These are phyloP conservation scores for Phialophora macrospora DNA, from an alignment of 2,329 filamentous ascomycete genomes.

Conservation along the genomic window DNA sequence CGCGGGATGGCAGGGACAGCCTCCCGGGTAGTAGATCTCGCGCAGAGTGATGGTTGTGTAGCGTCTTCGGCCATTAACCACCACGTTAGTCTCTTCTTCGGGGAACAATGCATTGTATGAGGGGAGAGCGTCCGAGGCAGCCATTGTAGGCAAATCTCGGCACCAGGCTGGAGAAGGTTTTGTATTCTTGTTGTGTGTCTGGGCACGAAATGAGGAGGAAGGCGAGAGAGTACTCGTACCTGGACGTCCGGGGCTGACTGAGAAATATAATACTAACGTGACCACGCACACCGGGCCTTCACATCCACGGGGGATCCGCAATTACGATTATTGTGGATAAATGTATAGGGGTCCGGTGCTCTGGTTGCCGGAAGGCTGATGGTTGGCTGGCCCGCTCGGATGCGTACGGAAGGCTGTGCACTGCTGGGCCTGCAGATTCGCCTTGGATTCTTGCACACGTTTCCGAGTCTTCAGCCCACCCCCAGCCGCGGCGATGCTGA, in stretches of 20 bases:
- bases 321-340: constrained; percentile 20
- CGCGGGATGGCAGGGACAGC: constrained; percentile 37
- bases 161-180: background rate
- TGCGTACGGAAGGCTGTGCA: constrained; percentile 31
- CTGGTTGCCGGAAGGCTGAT: constrained; percentile 14
- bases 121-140: constrained; percentile 25
- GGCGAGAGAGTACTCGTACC: background rate
- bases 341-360: constrained; percentile 11
- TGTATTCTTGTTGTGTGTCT: background rate
- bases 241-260: constrained; percentile 11
- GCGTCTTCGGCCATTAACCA: constrained; percentile 32
- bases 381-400: constrained; percentile 31
- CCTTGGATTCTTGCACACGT: background rate
- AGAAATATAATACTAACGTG: constrained; percentile 22
- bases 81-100: constrained; percentile 32
- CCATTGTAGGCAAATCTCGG: constrained; percentile 14
- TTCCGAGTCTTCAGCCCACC: background rate
- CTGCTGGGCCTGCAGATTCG: constrained; percentile 2
- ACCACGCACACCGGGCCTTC: constrained; percentile 13
- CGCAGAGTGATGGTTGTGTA: constrained; percentile 39
- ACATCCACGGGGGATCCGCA: constrained; percentile 17
- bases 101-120: constrained; percentile 34
- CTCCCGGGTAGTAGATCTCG: constrained; percentile 36
- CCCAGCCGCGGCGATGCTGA: constrained; percentile 6
- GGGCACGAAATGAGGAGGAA: constrained; percentile 13